Conservation (phyloP, 208 protist genomes). For the Trichomonas vaginalis region DNA sequence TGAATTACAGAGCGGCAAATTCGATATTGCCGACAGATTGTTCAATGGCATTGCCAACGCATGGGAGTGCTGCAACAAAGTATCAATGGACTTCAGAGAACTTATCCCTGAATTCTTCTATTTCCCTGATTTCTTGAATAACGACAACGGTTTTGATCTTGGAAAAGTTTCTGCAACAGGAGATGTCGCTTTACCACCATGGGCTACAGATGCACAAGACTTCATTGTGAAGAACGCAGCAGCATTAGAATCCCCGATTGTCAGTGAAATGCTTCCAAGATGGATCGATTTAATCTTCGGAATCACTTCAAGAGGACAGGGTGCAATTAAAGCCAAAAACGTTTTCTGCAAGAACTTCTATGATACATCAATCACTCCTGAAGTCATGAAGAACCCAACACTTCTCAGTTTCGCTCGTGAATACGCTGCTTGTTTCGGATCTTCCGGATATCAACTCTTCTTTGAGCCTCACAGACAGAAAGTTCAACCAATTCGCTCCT, state of each 20-base stretch:
- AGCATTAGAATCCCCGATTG: conserved; percentile 43
- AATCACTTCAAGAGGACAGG: conserved; percentile 28
- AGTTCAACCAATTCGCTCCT: background rate
- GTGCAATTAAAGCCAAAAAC: background rate
- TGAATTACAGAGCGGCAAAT: conserved; percentile 23
- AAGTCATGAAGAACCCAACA: background rate
- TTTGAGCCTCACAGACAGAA: background rate
- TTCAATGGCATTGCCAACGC: background rate
- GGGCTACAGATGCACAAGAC: conserved; percentile 23
- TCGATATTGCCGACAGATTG: background rate
- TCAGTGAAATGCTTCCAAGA: conserved; percentile 35
- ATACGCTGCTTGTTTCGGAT: background rate
- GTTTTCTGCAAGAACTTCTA: background rate
- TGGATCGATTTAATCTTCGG: conserved; percentile 59
- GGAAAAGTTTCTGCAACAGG: conserved; percentile 27
- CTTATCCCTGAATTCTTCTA: conserved; percentile 53
- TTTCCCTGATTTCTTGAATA: conserved; percentile 42
- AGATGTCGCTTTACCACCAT: conserved; percentile 25
- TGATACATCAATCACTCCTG: background rate
- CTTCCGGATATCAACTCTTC: background rate
- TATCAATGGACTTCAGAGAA: conserved; percentile 18
- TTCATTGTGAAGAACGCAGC: conserved; percentile 45
- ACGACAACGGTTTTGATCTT: conserved; percentile 37
- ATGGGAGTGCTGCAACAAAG: background rate
- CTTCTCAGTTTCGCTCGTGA: background rate